Conservation (phyloP, 495 filamentous ascomycete genomes). For the Aspergillus olivimuriae region DNA sequence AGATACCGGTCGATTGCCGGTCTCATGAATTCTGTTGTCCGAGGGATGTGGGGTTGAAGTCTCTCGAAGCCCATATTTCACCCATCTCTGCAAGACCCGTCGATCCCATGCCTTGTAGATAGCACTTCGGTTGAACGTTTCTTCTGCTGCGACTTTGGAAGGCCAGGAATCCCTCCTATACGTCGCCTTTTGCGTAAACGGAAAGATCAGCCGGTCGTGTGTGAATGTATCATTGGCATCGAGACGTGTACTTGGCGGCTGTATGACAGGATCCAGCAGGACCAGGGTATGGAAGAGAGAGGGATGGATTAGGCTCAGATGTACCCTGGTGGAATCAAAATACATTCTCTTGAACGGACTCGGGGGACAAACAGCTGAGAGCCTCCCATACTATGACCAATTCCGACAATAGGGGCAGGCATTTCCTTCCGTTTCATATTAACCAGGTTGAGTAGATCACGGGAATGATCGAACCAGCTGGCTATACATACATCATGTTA, state of each 20-base stretch:
- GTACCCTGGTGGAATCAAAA: too few relatives aligned
- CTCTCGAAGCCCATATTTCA: slow-evolving; percentile 3
- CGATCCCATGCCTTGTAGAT: slow-evolving; percentile 4
- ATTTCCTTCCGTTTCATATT: slow-evolving; percentile 64
- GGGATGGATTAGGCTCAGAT: slow-evolving; percentile 6
- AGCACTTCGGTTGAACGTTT: background rate
- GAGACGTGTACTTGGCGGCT: background rate
- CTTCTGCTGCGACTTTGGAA: background rate
- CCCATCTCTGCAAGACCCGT: background rate
- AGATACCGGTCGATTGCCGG: background rate
- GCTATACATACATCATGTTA: slow-evolving; percentile 2
- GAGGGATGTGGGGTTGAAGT: background rate
- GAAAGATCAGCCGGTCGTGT: background rate
- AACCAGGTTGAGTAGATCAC: slow-evolving; percentile 66
- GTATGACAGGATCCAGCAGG: slow-evolving; percentile 8
- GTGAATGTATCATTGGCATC: background rate
- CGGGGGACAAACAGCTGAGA: slow-evolving; percentile 36
- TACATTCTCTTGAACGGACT: slow-evolving; percentile 23
- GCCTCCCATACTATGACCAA: slow-evolving; percentile 74
- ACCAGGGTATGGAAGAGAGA: slow-evolving; percentile 7
- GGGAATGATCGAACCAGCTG: slow-evolving; percentile 64
- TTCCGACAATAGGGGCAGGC: slow-evolving; percentile 63
- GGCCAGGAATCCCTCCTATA: slow-evolving; percentile 2
- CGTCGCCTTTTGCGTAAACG: background rate
- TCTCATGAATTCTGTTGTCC: background rate